Percentiles rank a stretch among this genome's conserved stretches.
These are phyloP conservation scores for Diaporthe australafricana DNA, from an alignment of 2,329 filamentous ascomycete genomes.

Conservation along the genomic window DNA sequence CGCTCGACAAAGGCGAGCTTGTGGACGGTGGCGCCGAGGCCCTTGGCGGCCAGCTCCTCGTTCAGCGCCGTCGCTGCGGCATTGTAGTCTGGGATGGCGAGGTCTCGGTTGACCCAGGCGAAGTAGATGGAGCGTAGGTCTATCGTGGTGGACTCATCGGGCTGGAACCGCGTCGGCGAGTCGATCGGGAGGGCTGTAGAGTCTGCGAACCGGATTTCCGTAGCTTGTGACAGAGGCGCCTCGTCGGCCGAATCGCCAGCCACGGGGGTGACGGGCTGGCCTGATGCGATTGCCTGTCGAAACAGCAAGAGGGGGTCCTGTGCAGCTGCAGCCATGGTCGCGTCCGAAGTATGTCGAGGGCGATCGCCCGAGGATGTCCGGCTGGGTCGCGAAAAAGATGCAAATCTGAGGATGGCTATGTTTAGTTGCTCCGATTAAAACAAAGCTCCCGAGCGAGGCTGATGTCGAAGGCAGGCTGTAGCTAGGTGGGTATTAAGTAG, in stretches of 20 bases:
- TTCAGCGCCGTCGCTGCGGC: slow-evolving; percentile 84
- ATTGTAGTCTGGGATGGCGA: slow-evolving; percentile 91
- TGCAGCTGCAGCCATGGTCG: slow-evolving; percentile 67
- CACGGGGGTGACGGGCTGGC: slow-evolving; percentile 77
- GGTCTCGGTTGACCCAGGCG: slow-evolving; percentile 93
- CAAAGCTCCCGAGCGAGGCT: neutral
- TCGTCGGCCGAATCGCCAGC: slow-evolving; percentile 73
- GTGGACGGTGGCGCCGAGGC: slow-evolving; percentile 77
- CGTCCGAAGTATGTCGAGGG: neutral
- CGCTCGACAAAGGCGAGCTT: slow-evolving; percentile 93
- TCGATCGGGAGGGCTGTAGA: slow-evolving; percentile 76
- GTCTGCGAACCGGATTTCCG: slow-evolving; percentile 79
- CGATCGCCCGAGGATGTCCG: neutral
- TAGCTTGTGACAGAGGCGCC: slow-evolving; percentile 78
- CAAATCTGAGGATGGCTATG: neutral
- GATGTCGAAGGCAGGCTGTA: neutral
- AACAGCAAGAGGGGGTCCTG: slow-evolving; percentile 86
- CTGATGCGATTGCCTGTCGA: slow-evolving; percentile 82
- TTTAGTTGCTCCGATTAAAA: neutral
- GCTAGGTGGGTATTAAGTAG: neutral
- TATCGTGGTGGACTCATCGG: slow-evolving; percentile 76
- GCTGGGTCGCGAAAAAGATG: neutral
- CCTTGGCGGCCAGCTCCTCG: slow-evolving; percentile 68
- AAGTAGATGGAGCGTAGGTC: slow-evolving; percentile 97
- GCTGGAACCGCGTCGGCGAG: slow-evolving; percentile 82